These are phyloP conservation scores for Daldinia grandis DNA, from an alignment of 495 filamentous ascomycete species.

Conservation along the genomic window DNA sequence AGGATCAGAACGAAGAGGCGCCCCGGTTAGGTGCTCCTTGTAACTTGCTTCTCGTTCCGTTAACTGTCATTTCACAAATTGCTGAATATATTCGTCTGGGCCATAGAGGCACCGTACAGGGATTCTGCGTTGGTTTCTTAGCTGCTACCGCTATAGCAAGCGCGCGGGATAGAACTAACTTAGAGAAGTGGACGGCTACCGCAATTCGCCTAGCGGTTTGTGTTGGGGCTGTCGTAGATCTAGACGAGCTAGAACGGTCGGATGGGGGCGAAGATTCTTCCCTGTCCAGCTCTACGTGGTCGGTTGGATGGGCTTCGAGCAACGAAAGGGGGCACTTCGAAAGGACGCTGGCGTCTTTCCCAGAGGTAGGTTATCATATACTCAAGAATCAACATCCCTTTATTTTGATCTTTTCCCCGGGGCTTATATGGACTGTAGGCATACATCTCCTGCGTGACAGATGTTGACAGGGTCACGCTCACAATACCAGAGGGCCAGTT, in stretches of 20 bases:
- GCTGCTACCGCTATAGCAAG: slow-evolving; percentile 15
- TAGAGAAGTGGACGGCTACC: slow-evolving; percentile 10
- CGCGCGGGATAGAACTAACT: slow-evolving; percentile 6
- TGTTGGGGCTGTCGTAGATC: slow-evolving; percentile 13
- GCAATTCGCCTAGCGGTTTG: slow-evolving; percentile 15
- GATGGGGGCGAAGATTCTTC: not conserved
- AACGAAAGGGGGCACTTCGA: slow-evolving; percentile 10
- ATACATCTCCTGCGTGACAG: slow-evolving; percentile 17
- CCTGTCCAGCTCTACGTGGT: slow-evolving; percentile 18
- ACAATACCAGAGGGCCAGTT: slow-evolving; percentile 18
- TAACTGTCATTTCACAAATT: slow-evolving; percentile 19
- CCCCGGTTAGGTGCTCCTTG: slow-evolving; percentile 7
- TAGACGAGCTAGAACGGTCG: slow-evolving; percentile 8
- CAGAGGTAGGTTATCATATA: slow-evolving; percentile 1
- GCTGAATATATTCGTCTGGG: slow-evolving; percentile 9
- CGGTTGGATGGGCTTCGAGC: slow-evolving; percentile 11
- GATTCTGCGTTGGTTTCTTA: slow-evolving; percentile 23
- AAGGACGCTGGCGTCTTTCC: slow-evolving; percentile 19
- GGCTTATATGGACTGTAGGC: slow-evolving; percentile 7
- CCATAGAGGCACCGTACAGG: slow-evolving; percentile 2
- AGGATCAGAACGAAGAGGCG: slow-evolving; percentile 5
- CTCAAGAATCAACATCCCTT: not conserved
- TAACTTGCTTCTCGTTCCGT: slow-evolving; percentile 20
- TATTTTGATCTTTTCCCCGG: not conserved
- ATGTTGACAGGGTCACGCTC: slow-evolving; percentile 17